Percentiles rank a stretch among this genome's conserved stretches.
These are phyloP conservation scores for Globisporangium sylvaticum DNA, from an alignment of 352 stramenopile species.

Conservation along the genomic window DNA sequence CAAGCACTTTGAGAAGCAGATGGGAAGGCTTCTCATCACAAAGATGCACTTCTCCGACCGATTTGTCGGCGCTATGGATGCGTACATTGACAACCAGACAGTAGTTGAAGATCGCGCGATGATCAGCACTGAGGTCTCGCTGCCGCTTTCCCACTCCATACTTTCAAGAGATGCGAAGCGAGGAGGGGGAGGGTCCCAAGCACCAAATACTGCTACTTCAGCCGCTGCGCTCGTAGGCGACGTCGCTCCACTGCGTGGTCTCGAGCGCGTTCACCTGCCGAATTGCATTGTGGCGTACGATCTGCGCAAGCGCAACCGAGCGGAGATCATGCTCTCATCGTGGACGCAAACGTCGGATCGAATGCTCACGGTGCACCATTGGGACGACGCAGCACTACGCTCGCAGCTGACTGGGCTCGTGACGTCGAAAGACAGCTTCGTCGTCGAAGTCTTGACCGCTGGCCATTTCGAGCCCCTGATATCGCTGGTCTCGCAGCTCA, in stretches of 20 bases:
- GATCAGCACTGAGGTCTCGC: not conserved
- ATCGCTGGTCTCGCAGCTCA: slow-evolving; percentile 36
- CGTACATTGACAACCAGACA: slow-evolving; percentile 15
- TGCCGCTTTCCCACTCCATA: not conserved
- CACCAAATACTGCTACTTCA: not conserved
- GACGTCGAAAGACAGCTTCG: slow-evolving; percentile 37
- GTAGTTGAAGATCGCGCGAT: not conserved
- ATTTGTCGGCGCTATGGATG: slow-evolving; percentile 18
- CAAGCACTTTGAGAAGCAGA: slow-evolving; percentile 11
- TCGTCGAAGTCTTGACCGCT: slow-evolving; percentile 32
- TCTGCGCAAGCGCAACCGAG: not conserved
- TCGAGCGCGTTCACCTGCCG: slow-evolving; percentile 10
- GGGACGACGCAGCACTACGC: slow-evolving; percentile 12
- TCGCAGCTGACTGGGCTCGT: slow-evolving; percentile 16
- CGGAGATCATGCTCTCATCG: slow-evolving; percentile 2
- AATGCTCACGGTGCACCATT: slow-evolving; percentile 7
- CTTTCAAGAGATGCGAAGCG: not conserved
- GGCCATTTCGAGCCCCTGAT: slow-evolving; percentile 29
- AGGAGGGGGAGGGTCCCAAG: not conserved
- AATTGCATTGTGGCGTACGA: slow-evolving; percentile 12
- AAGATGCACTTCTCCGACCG: slow-evolving; percentile 34
- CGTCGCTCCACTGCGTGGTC: not conserved
- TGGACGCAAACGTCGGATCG: slow-evolving; percentile 11
- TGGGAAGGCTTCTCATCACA: slow-evolving; percentile 28
- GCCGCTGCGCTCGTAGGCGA: slow-evolving; percentile 6